These are phyloP conservation scores for Barnettozyma vustinii DNA, from an alignment of 805 yeast species.

Conservation along the genomic window DNA sequence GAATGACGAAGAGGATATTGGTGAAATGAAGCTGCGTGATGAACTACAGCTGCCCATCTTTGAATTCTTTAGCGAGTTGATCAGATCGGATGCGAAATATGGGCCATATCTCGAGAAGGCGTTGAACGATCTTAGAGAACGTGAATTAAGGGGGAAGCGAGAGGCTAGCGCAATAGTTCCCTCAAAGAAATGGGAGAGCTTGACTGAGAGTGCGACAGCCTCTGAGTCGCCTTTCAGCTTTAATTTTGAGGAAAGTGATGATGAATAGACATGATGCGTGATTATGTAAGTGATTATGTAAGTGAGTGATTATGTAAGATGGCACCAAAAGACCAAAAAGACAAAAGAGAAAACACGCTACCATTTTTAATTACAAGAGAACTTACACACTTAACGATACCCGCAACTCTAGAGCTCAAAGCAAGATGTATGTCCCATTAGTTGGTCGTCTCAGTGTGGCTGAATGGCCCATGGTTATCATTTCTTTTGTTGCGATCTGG, in stretches of 20 bases:
- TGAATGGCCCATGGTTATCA: conserved; percentile 45
- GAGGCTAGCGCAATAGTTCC: conserved; percentile 27
- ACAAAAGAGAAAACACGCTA: neutral
- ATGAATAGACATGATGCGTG: conserved; percentile 10
- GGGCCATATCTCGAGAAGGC: conserved; percentile 32
- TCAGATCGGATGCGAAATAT: conserved; percentile 35
- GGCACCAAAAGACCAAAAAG: neutral
- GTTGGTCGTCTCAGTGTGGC: conserved; percentile 39
- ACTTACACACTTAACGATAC: neutral
- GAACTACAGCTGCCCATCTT: conserved; percentile 50
- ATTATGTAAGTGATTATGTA: neutral
- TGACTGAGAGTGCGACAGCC: conserved; percentile 16
- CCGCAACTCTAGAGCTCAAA: neutral
- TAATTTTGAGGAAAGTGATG: conserved; percentile 23
- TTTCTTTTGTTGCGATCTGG: conserved; percentile 44
- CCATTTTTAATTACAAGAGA: neutral
- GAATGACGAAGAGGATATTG: conserved; percentile 55
- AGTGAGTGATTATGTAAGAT: neutral
- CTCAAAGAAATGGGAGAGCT: conserved; percentile 50
- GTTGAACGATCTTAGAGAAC: conserved; percentile 27
- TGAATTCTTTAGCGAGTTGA: conserved; percentile 51
- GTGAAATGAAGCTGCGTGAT: conserved; percentile 34
- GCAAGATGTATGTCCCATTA: conserved; percentile 30
- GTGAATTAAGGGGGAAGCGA: conserved; percentile 29
- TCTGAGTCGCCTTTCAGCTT: conserved; percentile 18